Conservation (phyloP, 2,329 filamentous ascomycete genomes). For the Hymenoscyphus infarciens region DNA sequence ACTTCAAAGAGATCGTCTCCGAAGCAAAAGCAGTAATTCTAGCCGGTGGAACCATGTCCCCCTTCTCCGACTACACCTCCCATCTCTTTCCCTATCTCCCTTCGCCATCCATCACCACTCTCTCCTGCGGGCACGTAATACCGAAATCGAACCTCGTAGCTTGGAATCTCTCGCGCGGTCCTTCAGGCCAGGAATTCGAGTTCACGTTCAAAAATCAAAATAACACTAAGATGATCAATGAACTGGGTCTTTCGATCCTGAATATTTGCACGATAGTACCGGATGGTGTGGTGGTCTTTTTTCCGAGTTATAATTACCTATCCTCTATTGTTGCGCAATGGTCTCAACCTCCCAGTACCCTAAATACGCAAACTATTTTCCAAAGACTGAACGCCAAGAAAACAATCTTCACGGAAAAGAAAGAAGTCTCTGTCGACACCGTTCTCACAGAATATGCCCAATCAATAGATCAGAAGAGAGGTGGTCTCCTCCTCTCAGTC, state of each 20-base stretch:
- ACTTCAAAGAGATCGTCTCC: slow-evolving; percentile 84
- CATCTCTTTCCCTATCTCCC: slow-evolving; percentile 79
- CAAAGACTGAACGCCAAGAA: slow-evolving; percentile 57
- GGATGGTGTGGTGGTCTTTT: slow-evolving; percentile 91
- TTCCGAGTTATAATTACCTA: slow-evolving; percentile 90
- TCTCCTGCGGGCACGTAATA: slow-evolving; percentile 94
- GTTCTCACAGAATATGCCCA: slow-evolving; percentile 70
- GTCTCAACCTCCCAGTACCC: slow-evolving; percentile 41
- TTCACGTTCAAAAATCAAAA: slow-evolving; percentile 81
- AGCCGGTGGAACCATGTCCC: slow-evolving; percentile 96
- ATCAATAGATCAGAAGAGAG: slow-evolving; percentile 59
- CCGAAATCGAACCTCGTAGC: slow-evolving; percentile 77
- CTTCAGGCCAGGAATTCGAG: slow-evolving; percentile 60
- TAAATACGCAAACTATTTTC: slow-evolving; percentile 48
- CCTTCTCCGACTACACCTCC: slow-evolving; percentile 83
- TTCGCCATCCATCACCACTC: slow-evolving; percentile 62
- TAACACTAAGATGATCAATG: slow-evolving; percentile 57
- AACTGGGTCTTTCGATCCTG: slow-evolving; percentile 71
- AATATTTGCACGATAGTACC: slow-evolving; percentile 71
- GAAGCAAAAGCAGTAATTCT: slow-evolving; percentile 83
- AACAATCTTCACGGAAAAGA: slow-evolving; percentile 56
- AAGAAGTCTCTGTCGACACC: slow-evolving; percentile 53
- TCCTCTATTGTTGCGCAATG: slow-evolving; percentile 66
- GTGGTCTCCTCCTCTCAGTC: slow-evolving; percentile 82
- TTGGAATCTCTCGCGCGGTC: slow-evolving; percentile 58